Evolutionary conservation across 176 grass and related monocot genomes (phyloP).

Genomic region (Hordeum marinum): DNA sequence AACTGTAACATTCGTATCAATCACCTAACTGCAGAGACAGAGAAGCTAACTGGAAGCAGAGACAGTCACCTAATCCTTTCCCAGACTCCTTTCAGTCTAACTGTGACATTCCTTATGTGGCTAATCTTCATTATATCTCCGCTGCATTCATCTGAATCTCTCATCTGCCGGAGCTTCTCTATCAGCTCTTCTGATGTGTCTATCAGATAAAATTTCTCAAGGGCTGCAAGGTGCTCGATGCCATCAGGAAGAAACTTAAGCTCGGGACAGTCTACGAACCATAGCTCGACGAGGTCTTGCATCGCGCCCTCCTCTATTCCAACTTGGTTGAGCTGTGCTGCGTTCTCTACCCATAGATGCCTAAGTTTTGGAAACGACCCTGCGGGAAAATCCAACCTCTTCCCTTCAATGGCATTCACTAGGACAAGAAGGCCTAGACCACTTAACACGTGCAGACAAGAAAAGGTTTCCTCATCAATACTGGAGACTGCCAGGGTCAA

Average conservation of each 20-base stretch:
- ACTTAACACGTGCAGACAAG: not conserved
- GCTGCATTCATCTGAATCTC: not conserved
- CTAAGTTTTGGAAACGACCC: not conserved
- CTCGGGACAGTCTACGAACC: not conserved
- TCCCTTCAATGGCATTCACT: not conserved
- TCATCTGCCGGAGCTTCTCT: not conserved
- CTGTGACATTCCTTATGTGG: no score
- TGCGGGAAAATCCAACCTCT: not conserved
- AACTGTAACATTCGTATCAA: no score
- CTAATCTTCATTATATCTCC: not conserved
- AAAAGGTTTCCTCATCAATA: not conserved
- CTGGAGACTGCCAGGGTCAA: not conserved
- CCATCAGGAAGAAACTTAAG: not conserved
- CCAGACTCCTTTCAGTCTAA: not conserved
- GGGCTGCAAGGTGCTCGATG: not conserved
- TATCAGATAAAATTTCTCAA: not conserved
- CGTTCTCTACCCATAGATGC: not conserved
- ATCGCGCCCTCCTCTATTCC: not conserved
- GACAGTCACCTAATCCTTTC: not conserved
- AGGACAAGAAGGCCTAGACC: not conserved
- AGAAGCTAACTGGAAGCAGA: no score
- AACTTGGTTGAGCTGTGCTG: not conserved
- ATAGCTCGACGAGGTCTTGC: not conserved
- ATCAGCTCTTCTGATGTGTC: not conserved
- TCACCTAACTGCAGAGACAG: no score